These are phyloP conservation scores for Senecio squalidus DNA, from an alignment of 140 eudicot species.

Conservation along the genomic window DNA sequence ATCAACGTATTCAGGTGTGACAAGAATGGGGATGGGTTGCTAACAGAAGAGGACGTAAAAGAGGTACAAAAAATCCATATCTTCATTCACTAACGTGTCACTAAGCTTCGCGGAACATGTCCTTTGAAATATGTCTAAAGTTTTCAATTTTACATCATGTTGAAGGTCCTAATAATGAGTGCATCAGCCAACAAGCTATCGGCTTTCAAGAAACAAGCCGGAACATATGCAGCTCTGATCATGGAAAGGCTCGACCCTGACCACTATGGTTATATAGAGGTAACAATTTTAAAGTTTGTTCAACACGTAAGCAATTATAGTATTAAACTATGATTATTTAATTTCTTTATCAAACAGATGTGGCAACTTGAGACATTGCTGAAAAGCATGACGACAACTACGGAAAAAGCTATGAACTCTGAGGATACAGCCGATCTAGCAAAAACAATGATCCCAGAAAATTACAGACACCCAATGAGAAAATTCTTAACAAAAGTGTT, in stretches of 20 bases:
- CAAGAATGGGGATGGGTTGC: conserved; percentile 83
- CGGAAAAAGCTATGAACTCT: conserved; percentile 12
- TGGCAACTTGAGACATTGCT: conserved; percentile 97
- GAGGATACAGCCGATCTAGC: conserved; percentile 54
- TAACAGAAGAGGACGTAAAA: conserved; percentile 80
- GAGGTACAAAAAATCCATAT: conserved; percentile 44
- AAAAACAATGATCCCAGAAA: conserved; percentile 82
- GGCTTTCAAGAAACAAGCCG: conserved; percentile 70
- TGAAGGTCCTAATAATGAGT: conserved; percentile 84
- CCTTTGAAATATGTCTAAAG: conserved; percentile 6
- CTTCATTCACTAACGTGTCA: not conserved
- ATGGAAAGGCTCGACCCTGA: conserved; percentile 98
- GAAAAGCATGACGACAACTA: conserved; percentile 50
- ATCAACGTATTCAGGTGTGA: conserved; percentile 60
- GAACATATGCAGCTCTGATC: conserved; percentile 76
- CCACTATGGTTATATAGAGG: conserved; percentile 83
- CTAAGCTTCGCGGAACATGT: not conserved
- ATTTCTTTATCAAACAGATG: conserved; percentile 45
- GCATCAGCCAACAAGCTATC: conserved; percentile 93
- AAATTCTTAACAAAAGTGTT: conserved; percentile 29
- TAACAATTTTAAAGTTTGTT: conserved; percentile 3
- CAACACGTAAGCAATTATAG: not conserved
- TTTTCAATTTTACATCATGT: conserved; percentile 12
- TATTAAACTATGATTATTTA: not conserved
- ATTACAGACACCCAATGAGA: conserved; percentile 44